Conservation (phyloP, 345 rosid species). For the Hibiscus tridactylites region DNA sequence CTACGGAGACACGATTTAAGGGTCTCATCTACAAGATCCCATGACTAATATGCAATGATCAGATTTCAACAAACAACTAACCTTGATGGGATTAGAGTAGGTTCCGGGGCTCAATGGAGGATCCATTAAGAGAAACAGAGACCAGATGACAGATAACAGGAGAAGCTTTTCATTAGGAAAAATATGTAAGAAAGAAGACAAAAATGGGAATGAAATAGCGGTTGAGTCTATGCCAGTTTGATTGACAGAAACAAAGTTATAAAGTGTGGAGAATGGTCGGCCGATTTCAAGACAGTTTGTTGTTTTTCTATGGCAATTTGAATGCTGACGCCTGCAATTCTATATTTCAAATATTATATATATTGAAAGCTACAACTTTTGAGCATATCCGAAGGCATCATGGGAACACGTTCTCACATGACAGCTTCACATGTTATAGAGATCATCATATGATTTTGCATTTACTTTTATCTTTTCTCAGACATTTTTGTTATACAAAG, state of each 20-base stretch:
- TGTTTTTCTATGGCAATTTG: neutral
- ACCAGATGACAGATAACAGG: neutral
- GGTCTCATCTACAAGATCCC: neutral
- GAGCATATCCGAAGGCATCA: too few relatives aligned
- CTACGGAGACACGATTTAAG: too few relatives aligned
- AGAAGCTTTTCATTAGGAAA: neutral
- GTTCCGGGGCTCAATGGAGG: neutral
- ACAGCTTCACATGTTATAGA: neutral
- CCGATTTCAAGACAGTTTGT: neutral
- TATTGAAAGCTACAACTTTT: too few relatives aligned
- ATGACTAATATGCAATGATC: neutral
- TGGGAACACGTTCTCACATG: neutral
- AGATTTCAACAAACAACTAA: neutral
- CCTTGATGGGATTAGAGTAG: slow-evolving; percentile 3
- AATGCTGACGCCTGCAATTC: neutral
- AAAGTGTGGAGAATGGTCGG: neutral
- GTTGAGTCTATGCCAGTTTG: neutral
- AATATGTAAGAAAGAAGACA: neutral
- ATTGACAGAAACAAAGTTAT: neutral
- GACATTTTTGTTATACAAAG: too few relatives aligned
- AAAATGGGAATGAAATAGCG: neutral
- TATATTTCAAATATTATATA: neutral
- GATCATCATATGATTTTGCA: too few relatives aligned
- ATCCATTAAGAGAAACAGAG: slow-evolving; percentile 1
- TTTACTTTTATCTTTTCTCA: too few relatives aligned